phyloP scores from a whole-genome alignment of 2,329 filamentous ascomycete species.

The Aspergillus quadricinctus region DNA sequence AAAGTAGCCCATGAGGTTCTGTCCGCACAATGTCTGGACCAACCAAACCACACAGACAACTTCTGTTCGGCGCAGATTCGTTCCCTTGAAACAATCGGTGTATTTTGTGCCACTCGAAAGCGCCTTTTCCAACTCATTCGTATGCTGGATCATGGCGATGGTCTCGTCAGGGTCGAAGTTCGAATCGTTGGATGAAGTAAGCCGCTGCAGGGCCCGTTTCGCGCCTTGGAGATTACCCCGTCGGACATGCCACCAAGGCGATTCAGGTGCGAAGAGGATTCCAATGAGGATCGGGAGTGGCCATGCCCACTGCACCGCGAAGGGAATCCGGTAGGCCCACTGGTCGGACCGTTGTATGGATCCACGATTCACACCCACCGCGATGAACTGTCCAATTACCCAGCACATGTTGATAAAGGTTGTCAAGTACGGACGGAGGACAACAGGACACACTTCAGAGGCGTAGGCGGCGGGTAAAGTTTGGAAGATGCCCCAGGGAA shows the following conservation, averaged over 20 bases:
- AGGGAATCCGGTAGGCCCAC: constrained; percentile 49
- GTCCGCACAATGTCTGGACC: constrained; percentile 58
- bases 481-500: constrained; percentile 47
- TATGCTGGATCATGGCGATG: constrained; percentile 84
- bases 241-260: constrained; percentile 47
- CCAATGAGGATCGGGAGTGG: constrained; percentile 43
- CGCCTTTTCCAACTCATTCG: constrained; percentile 69
- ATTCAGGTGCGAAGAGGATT: constrained; percentile 42
- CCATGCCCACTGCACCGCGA: constrained; percentile 48
- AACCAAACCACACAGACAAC: constrained; percentile 59
- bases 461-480: constrained; percentile 41
- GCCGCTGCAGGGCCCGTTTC: constrained; percentile 33
- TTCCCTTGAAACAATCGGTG: constrained; percentile 74
- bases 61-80: constrained; percentile 72
- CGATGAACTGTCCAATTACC: constrained; percentile 45
- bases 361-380: constrained; percentile 43
- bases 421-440: constrained; percentile 35
- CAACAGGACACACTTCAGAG: constrained; percentile 38
- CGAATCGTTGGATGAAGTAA: constrained; percentile 51
- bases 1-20: constrained; percentile 57
- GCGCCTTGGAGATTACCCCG: constrained; percentile 40
- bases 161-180: constrained; percentile 76
- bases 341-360: constrained; percentile 39
- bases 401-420: constrained; percentile 40
- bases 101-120: constrained; percentile 69